Conservation (phyloP, 108 stramenopile species). For the Craspedostauros australis region DNA sequence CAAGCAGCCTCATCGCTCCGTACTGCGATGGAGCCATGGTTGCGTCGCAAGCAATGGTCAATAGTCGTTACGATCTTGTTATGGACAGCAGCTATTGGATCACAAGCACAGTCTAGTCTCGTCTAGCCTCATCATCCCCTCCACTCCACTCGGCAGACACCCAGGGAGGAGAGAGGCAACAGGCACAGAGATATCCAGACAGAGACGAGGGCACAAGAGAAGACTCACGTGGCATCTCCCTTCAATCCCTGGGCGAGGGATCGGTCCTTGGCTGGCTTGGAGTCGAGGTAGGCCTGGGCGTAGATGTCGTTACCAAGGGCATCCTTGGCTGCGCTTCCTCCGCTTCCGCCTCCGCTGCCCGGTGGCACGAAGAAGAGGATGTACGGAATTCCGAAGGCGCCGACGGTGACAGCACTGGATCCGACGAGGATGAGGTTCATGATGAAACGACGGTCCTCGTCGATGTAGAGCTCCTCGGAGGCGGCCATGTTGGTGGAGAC, state of each 20-base stretch:
- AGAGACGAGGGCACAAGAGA: neutral
- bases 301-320: constrained; percentile 90
- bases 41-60: too few species aligned
- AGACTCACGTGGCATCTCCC: constrained; percentile 90
- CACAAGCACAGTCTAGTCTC: too few species aligned
- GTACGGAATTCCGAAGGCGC: constrained; percentile 92
- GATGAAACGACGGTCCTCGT: constrained; percentile 92
- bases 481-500: constrained; percentile 63
- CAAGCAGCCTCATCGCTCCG: too few species aligned
- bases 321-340: constrained; percentile 87
- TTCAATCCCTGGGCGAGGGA: constrained; percentile 94
- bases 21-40: too few species aligned
- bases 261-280: constrained; percentile 81
- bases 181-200: neutral
- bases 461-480: constrained; percentile 86
- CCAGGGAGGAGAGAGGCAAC: too few species aligned
- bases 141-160: too few species aligned
- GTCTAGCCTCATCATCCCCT: too few species aligned
- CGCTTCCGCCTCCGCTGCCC: constrained; percentile 76
- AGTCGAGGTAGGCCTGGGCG: constrained; percentile 78
- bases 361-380: constrained; percentile 93
- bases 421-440: constrained; percentile 96
- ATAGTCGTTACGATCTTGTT: too few species aligned
- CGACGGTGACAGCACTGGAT: constrained; percentile 85
- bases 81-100: too few species aligned